These are phyloP conservation scores for Fusarium euwallaceae DNA, from an alignment of 2,329 filamentous ascomycete species.

Conservation along the genomic window DNA sequence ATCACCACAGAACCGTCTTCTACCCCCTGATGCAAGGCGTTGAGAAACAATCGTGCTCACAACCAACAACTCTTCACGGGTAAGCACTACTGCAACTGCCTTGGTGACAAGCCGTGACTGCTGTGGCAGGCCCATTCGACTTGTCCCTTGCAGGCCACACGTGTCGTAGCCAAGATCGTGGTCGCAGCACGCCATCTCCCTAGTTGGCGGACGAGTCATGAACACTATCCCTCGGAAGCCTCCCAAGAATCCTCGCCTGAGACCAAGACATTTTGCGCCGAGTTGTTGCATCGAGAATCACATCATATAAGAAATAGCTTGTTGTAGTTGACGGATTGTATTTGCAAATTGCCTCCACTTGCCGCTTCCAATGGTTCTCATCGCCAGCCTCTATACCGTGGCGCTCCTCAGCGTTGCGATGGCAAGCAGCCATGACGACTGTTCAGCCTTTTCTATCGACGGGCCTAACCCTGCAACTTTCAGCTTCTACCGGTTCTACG, in stretches of 20 bases:
- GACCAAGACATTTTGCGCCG: background rate
- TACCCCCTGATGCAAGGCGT: background rate
- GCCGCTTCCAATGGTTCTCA: background rate
- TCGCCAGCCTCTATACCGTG: background rate
- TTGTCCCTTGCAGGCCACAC: background rate
- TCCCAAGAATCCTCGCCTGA: background rate
- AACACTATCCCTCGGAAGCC: background rate
- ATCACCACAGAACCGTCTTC: background rate
- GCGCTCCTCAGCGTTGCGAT: background rate
- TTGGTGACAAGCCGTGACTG: background rate
- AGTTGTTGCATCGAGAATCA: background rate
- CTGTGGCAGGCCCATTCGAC: background rate
- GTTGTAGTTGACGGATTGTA: background rate
- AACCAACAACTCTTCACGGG: background rate
- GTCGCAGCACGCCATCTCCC: background rate
- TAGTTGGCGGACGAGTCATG: background rate
- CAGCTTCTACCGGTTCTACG: slow-evolving; percentile 22
- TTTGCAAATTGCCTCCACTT: background rate
- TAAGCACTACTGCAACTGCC: background rate
- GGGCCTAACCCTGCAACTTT: slow-evolving; percentile 10
- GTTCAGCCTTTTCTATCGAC: slow-evolving; percentile 14
- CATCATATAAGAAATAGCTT: background rate
- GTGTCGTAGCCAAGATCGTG: background rate
- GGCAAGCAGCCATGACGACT: background rate
- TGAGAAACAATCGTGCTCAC: background rate